These are phyloP conservation scores for Phytophthora pistaciae DNA, from an alignment of 352 stramenopile genomes.

Conservation along the genomic window DNA sequence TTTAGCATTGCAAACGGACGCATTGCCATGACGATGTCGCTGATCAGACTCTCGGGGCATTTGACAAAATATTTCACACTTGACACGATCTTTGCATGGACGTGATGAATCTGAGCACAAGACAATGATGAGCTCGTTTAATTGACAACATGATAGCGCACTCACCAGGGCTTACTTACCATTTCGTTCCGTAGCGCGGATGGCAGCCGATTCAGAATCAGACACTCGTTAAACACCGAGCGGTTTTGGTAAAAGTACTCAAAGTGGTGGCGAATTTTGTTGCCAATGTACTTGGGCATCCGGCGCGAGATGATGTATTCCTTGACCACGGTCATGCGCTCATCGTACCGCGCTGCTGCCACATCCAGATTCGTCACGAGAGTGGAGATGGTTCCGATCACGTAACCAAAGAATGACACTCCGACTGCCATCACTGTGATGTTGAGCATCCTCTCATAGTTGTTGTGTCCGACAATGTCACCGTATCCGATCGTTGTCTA, in stretches of 20 bases:
- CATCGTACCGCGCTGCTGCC: slow-evolving; percentile 71
- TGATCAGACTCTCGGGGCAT: slow-evolving; percentile 85
- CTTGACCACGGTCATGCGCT: slow-evolving; percentile 85
- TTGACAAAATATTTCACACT: slow-evolving; percentile 77
- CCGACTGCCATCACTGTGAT: slow-evolving; percentile 85
- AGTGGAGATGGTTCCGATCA: slow-evolving; percentile 85
- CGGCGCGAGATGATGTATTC: slow-evolving; percentile 86
- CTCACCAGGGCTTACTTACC: slow-evolving; percentile 30
- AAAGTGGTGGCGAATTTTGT: slow-evolving; percentile 82
- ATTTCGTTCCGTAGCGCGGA: slow-evolving; percentile 86
- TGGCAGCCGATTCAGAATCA: slow-evolving; percentile 73
- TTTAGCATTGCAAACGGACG: slow-evolving; percentile 77
- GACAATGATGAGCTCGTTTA: neutral
- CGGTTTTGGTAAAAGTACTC: slow-evolving; percentile 90
- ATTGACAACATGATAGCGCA: neutral
- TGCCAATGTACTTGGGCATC: slow-evolving; percentile 79
- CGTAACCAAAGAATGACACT: slow-evolving; percentile 88
- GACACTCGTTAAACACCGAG: slow-evolving; percentile 83
- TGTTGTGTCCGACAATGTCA: slow-evolving; percentile 79
- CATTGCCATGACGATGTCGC: slow-evolving; percentile 87
- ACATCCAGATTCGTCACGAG: slow-evolving; percentile 88
- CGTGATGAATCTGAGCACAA: slow-evolving; percentile 71
- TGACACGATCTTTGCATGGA: slow-evolving; percentile 73
- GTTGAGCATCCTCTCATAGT: slow-evolving; percentile 73
- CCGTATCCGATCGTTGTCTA: slow-evolving; percentile 85